Evolutionary conservation across 164 flowering plant genomes (phyloP), one percentile per base, ranked within the genome.

Genomic region (Stephania cephalantha): DNA sequence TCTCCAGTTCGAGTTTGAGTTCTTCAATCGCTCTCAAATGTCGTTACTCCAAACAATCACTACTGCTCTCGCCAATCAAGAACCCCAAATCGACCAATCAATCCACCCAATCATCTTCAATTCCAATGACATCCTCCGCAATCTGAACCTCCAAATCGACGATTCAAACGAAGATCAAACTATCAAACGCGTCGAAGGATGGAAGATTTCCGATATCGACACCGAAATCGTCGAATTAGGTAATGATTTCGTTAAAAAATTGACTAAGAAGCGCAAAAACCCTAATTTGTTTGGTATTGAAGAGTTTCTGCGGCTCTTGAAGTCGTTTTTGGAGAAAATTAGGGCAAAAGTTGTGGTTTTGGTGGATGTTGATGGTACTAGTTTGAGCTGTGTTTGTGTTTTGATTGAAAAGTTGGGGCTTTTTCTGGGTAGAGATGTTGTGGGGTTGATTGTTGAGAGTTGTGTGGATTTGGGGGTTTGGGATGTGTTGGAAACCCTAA

Each of bases 391-490:
- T 53, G 70, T 76, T 58, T 18, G 70, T 66, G 71, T 75, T 1
- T 74, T 89, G 82, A 44, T 92, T 30, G 87, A 83, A 79, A 88
- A 89, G 72, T 9, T 85, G 6, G 92, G 92, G 29, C 53, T 69
- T 77, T 78, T 80, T 7, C 82, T 95, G 78, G 88, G 89, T 42
- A 64, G 78, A 53, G 91, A 89, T 69, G 89, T 86, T 6, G 77
- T 75, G 0, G 82, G 79, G 46, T 79, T 91, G 78, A 78, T 91
- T 75, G 58, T 87, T 68, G 91, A 94, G 73, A 84, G 84, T 9
- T 92, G 90, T 82, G n/a, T 94, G 52, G 74, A 7, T 35, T 75
- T 94, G 71, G 89, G 85, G 82, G 46, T 78, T 29, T 92, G 95
- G 97, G 90, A 85, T 5, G 50, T 89, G 76, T 73, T 94, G 76